Evolutionary conservation across 2,329 filamentous ascomycete species (phyloP), one percentile per base, ranked within the genome.

Genomic region (Stachybotrys echinatus): DNA sequence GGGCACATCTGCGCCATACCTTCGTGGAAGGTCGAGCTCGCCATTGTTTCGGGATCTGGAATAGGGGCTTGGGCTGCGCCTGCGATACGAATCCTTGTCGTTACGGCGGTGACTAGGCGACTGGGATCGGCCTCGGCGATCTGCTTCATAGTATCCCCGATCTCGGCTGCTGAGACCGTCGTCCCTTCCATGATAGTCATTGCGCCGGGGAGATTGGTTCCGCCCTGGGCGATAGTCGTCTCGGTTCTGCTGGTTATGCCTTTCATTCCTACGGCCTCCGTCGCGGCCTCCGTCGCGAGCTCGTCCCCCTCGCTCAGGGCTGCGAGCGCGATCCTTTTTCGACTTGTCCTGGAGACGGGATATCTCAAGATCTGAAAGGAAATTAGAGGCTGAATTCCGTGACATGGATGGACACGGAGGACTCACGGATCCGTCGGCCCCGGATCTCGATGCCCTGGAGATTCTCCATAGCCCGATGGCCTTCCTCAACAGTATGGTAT

Each of bases 391-490:
- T 14, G 27, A 14, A 23, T 6, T 44, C 21, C 50, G 27, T 57
- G 42, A 50, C 56, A 45, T 17, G 3, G 17, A 4, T 10, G 6
- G 6, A 48, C 42, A 31, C 12, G 42, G n/a, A 39, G 12, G 12
- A 75, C 91, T 81, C 75, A 96, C 92, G 91, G 64, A 97, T 95
- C 66, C 91, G 91, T 56, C 92, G 86, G n/a, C 92, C 92, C 62
- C 89, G 83, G 37, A 97, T 83, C 55, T 90, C 81, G 39, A 83
- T 80, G 10, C 89, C 90, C 68, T 97, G 89, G 53, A 96, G 84
- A 34, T 79, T 78, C 34, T 87, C 77, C 58, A 97, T 79, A 5
- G 92, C 92, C 43, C 77, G 76, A 50, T 80, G 76, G 55, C 91
- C 95, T 61, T 92, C 86, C 3, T 80, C 76, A 4, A 84, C 73